Evolutionary conservation across 306 rosid species (phyloP).

Genomic region (Trichosanthes cucumerina): DNA sequence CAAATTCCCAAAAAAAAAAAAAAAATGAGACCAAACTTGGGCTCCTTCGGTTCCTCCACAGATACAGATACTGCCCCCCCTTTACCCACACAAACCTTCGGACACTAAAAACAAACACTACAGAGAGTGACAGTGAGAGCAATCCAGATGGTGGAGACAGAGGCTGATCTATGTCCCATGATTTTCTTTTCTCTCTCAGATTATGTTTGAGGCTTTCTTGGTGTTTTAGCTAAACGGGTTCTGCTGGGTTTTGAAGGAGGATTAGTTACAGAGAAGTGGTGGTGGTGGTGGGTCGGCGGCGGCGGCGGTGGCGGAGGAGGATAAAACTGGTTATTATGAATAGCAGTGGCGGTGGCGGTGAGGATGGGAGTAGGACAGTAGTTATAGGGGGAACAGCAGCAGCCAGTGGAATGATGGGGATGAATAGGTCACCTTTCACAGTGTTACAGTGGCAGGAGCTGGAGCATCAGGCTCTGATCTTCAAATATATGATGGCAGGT

Average conservation of each 20-base stretch:
- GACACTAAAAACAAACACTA: constrained; percentile 16
- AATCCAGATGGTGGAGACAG: constrained; percentile 19
- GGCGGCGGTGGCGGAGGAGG: constrained; percentile 11
- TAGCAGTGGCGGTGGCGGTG: constrained; percentile 15
- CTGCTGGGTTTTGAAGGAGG: neutral
- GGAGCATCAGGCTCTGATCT: constrained; percentile 82
- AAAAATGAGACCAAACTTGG: constrained; percentile 16
- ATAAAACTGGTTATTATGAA: constrained; percentile 11
- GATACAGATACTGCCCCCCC: constrained; percentile 23
- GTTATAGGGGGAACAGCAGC: neutral
- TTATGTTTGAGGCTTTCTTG: constrained; percentile 18
- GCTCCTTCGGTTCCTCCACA: constrained; percentile 18
- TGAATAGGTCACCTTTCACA: constrained; percentile 58
- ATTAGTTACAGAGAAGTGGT: neutral
- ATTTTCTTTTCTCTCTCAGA: constrained; percentile 15
- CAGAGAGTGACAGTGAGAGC: constrained; percentile 13
- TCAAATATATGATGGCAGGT: constrained; percentile 74
- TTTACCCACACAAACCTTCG: constrained; percentile 23
- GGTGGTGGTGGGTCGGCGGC: neutral
- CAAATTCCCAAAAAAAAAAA: constrained; percentile 11
- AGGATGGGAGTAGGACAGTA: constrained; percentile 12
- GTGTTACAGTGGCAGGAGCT: constrained; percentile 85
- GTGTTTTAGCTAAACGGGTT: neutral
- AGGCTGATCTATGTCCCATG: constrained; percentile 23
- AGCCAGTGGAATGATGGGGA: constrained; percentile 31